Conservation (phyloP, 139 green algal species). For the Chlorella sp. region DNA sequence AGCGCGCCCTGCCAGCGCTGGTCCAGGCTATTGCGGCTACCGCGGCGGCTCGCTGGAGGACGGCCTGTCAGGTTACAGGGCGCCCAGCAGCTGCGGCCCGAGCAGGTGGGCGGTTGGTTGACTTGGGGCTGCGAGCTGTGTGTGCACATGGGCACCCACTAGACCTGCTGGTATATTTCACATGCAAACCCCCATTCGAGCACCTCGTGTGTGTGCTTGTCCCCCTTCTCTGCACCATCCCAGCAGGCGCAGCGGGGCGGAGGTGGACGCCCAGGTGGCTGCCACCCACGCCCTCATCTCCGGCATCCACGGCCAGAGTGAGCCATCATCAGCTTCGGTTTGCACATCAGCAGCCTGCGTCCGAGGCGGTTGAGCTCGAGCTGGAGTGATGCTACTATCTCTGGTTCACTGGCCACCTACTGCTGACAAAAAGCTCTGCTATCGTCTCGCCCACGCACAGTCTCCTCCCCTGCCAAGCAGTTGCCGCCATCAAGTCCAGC, state of each 20-base stretch:
- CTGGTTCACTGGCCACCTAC: too few relatives aligned
- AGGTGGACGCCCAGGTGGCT: conserved; percentile 15
- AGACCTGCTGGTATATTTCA: too few relatives aligned
- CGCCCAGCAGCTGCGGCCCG: neutral
- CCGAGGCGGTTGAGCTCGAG: too few relatives aligned
- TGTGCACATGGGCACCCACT: too few relatives aligned
- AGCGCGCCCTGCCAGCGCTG: neutral
- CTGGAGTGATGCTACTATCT: too few relatives aligned
- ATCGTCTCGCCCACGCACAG: neutral
- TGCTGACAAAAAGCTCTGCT: neutral
- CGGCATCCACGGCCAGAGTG: conserved; percentile 19
- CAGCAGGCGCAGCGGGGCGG: neutral
- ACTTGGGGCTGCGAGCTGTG: too few relatives aligned
- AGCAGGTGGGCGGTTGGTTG: too few relatives aligned
- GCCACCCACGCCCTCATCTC: conserved; percentile 7
- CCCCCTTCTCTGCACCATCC: too few relatives aligned
- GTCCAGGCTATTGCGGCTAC: neutral
- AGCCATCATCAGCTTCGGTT: neutral
- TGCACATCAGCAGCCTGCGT: neutral
- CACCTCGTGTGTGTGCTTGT: too few relatives aligned
- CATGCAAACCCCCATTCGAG: too few relatives aligned
- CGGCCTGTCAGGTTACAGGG: neutral
- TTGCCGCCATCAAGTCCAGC: conserved; percentile 15
- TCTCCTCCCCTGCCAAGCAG: neutral
- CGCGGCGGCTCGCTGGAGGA: neutral